phyloP scores from a whole-genome alignment of 2,329 filamentous ascomycete genomes.

The Diaporthe ampelina region DNA sequence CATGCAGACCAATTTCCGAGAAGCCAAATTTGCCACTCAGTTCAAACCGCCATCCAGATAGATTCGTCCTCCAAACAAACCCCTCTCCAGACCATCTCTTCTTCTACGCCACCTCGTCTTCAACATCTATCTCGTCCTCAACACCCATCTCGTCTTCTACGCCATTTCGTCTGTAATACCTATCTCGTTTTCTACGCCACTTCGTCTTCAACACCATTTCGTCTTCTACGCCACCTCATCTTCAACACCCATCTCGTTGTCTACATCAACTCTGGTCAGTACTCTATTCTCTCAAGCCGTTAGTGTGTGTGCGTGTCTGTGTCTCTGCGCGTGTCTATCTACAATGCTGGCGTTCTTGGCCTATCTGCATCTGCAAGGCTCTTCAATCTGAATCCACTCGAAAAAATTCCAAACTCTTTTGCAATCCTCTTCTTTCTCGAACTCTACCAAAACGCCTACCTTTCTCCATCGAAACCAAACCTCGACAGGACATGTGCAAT shows the following conservation, averaged over 20 bases:
- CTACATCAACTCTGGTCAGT: neutral
- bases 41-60: conserved; percentile 1
- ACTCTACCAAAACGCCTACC: neutral
- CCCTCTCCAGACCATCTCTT: conserved; percentile 12
- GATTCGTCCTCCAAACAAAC: neutral
- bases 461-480: conserved; percentile 1
- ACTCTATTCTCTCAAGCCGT: conserved; percentile 3
- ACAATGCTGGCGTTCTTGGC: neutral
- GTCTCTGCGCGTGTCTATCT: conserved; percentile 4
- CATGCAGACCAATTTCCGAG: neutral
- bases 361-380: conserved; percentile 16
- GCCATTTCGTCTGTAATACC: too few relatives aligned
- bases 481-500: conserved; percentile 1
- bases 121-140: neutral
- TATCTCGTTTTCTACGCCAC: neutral
- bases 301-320: conserved; percentile 19
- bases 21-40: neutral
- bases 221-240: neutral
- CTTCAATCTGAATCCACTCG: neutral
- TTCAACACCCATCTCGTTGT: neutral
- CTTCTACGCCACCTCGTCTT: neutral
- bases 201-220: conserved; percentile 3
- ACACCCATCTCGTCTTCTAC: too few relatives aligned
- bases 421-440: conserved; percentile 2
- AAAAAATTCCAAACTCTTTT: conserved; percentile 1